Base-by-base conservation (phyloP, 1,284 basidiomycete species). In the Ceratobasidium sp. region DNA sequence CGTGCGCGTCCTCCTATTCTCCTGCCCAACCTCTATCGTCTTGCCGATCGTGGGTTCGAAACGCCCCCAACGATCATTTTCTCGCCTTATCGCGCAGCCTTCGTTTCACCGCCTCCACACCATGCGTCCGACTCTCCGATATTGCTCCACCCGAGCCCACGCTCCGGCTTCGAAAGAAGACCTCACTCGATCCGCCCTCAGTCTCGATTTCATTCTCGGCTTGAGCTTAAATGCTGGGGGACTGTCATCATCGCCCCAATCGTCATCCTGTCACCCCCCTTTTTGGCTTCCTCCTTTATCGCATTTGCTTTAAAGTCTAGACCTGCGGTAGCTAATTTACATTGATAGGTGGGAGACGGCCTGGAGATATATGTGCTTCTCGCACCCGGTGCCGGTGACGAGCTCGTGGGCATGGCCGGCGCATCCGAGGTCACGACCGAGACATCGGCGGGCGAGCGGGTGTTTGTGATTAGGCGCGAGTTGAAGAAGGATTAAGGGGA, bases 281-380 rank as follows among this genome's bases (percentile, higher is more conserved):
- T n/a, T 59, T 28, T n/a, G 1, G 41, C 34, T 21, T 30, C 28
- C 32, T n/a, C 12, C 26, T 45, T 60, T 23, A 12, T 62, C 55
- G 2, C 36, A 14, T 39, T 21, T 53, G 26, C 10, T 43, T n/a
- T 41, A 1, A 26, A 45, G 23, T 34, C 60, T 50, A 5, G 59
- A 46, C 23, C 34, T 12, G 32, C 8, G n/a, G 21, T 48, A 12
- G 8, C 21, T 28, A n/a, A 28, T 52, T 16, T 23, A 36, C 48
- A 3, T 39, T 55, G 53, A 48, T 75, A 92, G 91, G 95, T 98
- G 74, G 96, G 96, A 69, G 96, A 98, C 80, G 93, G 92, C 2
- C 86, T 97, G 69, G 95, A 97, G 79, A 92, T 97, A 76, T 96
- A 91, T 78, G 85, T 97, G 72, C 90, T 95, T 71, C 85, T 96